Conservation (phyloP, 306 rosid genomes). For the Notholithocarpus densiflorus region DNA sequence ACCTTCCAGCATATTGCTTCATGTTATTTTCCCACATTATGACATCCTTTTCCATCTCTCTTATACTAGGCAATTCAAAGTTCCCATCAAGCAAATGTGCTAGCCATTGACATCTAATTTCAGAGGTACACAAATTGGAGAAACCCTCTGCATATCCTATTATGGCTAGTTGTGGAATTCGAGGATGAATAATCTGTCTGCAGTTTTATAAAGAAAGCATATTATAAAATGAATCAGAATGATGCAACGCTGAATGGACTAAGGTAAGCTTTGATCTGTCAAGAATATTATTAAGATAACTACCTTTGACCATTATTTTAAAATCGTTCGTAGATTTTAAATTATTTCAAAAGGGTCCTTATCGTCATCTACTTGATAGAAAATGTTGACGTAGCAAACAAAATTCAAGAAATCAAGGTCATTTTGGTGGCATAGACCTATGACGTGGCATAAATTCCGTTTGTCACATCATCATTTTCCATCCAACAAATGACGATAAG, state of each 20-base stretch:
- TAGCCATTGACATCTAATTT: slow-evolving; percentile 48
- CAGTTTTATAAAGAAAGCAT: background rate
- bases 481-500: too few relatives aligned
- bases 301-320: background rate
- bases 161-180: slow-evolving; percentile 40
- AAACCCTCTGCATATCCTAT: slow-evolving; percentile 39
- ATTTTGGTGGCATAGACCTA: too few relatives aligned
- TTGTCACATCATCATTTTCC: too few relatives aligned
- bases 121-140: slow-evolving; percentile 26
- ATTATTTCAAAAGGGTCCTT: too few relatives aligned
- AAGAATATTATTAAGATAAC: background rate
- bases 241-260: background rate
- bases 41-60: slow-evolving; percentile 40
- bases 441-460: too few relatives aligned
- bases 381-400: too few relatives aligned
- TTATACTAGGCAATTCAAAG: slow-evolving; percentile 42
- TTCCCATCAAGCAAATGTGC: slow-evolving; percentile 34
- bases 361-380: too few relatives aligned
- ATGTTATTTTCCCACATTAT: slow-evolving; percentile 34
- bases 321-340: too few relatives aligned
- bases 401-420: too few relatives aligned
- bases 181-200: slow-evolving; percentile 41
- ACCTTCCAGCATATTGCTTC: slow-evolving; percentile 24
- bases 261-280: too few relatives aligned
- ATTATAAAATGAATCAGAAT: background rate